phyloP scores from a whole-genome alignment of 441 rosid genomes.

The Lepidium campestre region DNA sequence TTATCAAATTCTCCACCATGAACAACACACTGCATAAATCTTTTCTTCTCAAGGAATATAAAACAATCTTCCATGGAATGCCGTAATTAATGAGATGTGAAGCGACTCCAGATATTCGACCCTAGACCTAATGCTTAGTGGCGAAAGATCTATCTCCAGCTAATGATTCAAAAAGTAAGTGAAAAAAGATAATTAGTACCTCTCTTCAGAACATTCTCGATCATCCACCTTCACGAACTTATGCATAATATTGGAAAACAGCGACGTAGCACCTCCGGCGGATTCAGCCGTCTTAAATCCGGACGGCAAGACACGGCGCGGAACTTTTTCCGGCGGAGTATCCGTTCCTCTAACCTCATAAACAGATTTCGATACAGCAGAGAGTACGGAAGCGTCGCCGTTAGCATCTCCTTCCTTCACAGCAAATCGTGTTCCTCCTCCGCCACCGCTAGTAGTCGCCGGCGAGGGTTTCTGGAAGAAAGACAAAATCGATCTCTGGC shows the following conservation, averaged over 20 bases:
- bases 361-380: slow-evolving; percentile 25
- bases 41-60: too few species aligned
- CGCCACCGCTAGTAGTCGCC: slow-evolving; percentile 23
- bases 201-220: slow-evolving; percentile 30
- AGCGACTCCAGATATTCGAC: not conserved
- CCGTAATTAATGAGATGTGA: too few species aligned
- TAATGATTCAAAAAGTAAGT: not conserved
- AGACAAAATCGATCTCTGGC: slow-evolving; percentile 74
- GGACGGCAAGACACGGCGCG: slow-evolving; percentile 57
- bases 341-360: slow-evolving; percentile 63
- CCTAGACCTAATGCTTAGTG: not conserved
- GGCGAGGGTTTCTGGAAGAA: slow-evolving; percentile 62
- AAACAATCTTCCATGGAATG: not conserved
- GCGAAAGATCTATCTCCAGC: not conserved
- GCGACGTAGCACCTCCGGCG: slow-evolving; percentile 41
- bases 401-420: slow-evolving; percentile 21
- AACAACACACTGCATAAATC: not conserved
- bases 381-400: slow-evolving; percentile 15
- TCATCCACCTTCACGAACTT: slow-evolving; percentile 72
- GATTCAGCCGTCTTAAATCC: slow-evolving; percentile 28
- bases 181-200: slow-evolving; percentile 32
- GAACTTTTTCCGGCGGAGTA: slow-evolving; percentile 95
- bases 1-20: not conserved
- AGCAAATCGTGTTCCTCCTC: slow-evolving; percentile 21
- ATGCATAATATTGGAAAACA: slow-evolving; percentile 80